Evolutionary conservation across 331 rosid species (phyloP).

Genomic region (Acacia concinna): DNA sequence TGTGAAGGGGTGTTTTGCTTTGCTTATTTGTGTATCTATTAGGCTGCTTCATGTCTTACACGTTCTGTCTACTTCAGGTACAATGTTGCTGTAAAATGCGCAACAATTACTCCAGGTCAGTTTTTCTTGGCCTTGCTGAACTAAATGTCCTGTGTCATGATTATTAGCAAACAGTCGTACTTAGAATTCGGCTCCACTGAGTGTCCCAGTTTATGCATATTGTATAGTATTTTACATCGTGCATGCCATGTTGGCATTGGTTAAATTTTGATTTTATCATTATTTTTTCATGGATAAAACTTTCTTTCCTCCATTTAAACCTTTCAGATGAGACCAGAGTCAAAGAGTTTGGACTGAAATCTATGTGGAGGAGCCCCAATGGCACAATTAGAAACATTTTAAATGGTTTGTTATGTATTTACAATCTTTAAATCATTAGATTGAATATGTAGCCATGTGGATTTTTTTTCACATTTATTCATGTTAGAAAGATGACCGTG

Average conservation of each 20-base stretch:
- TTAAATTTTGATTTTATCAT: conserved; percentile 2
- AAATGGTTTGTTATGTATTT: conserved; percentile 57
- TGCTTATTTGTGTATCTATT: background rate
- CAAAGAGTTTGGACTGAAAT: conserved; percentile 89
- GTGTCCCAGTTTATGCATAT: conserved; percentile 4
- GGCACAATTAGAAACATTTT: conserved; percentile 95
- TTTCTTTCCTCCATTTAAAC: conserved; percentile 15
- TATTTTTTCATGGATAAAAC: background rate
- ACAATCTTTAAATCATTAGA: background rate
- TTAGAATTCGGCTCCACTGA: background rate
- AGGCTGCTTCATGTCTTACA: conserved; percentile 2
- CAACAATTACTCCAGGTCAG: conserved; percentile 96
- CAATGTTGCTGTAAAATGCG: conserved; percentile 96
- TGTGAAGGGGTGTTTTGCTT: conserved; percentile 12
- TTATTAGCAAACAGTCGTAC: background rate
- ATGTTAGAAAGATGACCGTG: background rate
- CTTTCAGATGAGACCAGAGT: conserved; percentile 87
- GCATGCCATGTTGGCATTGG: conserved; percentile 17
- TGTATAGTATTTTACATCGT: conserved; percentile 8
- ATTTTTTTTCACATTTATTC: background rate
- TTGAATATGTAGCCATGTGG: background rate
- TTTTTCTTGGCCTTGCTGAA: conserved; percentile 18
- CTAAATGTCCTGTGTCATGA: background rate
- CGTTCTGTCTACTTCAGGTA: conserved; percentile 53
- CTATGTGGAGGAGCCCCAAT: conserved; percentile 99